phyloP scores from a whole-genome alignment of 106 monocot species.

The Phalaenopsis aphrodite region DNA sequence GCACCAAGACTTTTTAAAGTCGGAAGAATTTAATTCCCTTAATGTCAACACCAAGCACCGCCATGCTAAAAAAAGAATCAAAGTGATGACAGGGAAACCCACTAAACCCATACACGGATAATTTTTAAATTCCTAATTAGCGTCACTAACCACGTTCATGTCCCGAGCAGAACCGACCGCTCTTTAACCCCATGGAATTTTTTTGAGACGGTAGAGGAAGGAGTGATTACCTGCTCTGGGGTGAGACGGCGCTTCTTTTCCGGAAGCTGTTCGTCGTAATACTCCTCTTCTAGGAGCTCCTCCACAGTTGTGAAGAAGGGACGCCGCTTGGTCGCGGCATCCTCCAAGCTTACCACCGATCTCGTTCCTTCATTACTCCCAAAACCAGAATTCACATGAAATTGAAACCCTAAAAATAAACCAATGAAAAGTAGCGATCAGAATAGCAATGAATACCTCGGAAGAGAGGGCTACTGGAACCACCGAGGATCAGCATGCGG shows the following conservation, averaged over 20 bases:
- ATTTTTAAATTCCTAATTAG: not conserved
- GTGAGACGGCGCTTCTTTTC: slow-evolving; percentile 97
- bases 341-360: slow-evolving; percentile 33
- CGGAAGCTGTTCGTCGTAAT: slow-evolving; percentile 84
- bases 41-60: not conserved
- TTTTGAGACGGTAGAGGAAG: not conserved
- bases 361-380: slow-evolving; percentile 31
- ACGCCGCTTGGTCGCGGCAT: slow-evolving; percentile 26
- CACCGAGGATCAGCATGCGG: slow-evolving; percentile 36
- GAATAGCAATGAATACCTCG: slow-evolving; percentile 13
- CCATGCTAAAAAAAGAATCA: not conserved
- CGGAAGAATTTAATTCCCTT: not conserved
- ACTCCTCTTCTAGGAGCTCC: slow-evolving; percentile 72
- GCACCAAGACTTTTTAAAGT: not conserved
- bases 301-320: slow-evolving; percentile 62
- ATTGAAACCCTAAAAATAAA: not conserved
- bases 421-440: not conserved
- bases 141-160: not conserved
- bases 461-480: slow-evolving; percentile 26
- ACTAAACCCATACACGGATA: not conserved
- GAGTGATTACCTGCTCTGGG: slow-evolving; percentile 53
- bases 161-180: not conserved
- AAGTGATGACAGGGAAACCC: not conserved
- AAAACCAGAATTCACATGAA: not conserved
- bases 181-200: not conserved